Conservation (phyloP, 495 filamentous ascomycete species). For the Pyrenula aspistea region DNA sequence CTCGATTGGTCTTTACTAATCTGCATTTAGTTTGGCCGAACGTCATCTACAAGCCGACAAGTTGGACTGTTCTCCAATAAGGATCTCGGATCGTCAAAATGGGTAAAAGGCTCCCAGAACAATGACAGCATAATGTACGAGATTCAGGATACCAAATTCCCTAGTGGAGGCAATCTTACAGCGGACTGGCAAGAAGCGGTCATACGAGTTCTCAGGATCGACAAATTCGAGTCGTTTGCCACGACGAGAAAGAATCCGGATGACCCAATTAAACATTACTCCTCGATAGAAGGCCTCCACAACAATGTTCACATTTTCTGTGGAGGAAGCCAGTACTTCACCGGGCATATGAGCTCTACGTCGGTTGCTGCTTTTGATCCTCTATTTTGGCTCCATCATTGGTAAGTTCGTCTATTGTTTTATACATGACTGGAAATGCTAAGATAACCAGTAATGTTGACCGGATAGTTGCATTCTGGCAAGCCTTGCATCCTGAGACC, state of each 20-base stretch:
- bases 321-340: not conserved
- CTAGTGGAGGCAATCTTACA: not conserved
- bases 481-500: not conserved
- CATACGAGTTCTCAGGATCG: not conserved
- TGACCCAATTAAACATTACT: not conserved
- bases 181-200: not conserved
- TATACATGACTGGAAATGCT: not conserved
- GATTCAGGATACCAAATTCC: not conserved
- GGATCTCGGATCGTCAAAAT: not conserved
- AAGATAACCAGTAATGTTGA: not conserved
- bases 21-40: not conserved
- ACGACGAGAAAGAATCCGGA: not conserved
- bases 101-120: not conserved
- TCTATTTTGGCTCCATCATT: not conserved
- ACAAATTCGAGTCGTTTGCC: not conserved
- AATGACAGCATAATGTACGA: not conserved
- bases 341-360: not conserved
- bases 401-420: not conserved
- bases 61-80: not conserved
- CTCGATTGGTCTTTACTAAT: not conserved
- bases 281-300: not conserved
- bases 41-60: not conserved
- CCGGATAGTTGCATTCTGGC: not conserved
- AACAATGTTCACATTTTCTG: not conserved
- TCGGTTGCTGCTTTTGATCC: not conserved